Conservation (phyloP, 2,329 filamentous ascomycete genomes). For the Ceratocystis cacaofunesta region DNA sequence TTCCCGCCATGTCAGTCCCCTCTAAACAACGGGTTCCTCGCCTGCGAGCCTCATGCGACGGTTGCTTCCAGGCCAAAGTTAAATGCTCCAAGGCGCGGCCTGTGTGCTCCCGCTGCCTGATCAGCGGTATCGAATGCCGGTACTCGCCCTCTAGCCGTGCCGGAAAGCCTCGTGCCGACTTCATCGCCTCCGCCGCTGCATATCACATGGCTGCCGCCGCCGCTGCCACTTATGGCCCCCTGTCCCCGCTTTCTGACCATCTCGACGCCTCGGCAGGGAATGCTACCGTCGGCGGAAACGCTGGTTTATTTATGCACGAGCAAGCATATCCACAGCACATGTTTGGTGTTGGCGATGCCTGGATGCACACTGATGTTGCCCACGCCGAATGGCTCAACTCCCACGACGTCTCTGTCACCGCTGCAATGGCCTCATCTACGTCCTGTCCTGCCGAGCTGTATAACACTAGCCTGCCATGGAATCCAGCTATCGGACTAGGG, state of each 20-base stretch:
- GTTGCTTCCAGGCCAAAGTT: constrained; percentile 41
- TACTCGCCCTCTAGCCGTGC: constrained; percentile 39
- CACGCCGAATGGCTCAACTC: constrained; percentile 13
- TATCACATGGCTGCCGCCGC: constrained; percentile 4
- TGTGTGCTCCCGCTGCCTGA: constrained; percentile 37
- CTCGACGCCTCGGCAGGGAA: background rate
- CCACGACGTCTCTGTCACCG: background rate
- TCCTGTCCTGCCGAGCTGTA: constrained; percentile 24
- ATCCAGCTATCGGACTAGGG: constrained; percentile 20
- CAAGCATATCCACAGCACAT: constrained; percentile 9
- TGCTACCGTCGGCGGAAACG: background rate
- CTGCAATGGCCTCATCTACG: background rate
- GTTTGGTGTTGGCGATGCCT: constrained; percentile 6
- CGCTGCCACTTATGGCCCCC: background rate
- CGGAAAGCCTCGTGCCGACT: constrained; percentile 22
- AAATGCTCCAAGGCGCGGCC: constrained; percentile 41
- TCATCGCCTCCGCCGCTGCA: background rate
- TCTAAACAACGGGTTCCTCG: constrained; percentile 28
- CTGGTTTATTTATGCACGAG: constrained; percentile 6
- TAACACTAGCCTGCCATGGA: constrained; percentile 27
- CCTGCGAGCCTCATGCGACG: constrained; percentile 37
- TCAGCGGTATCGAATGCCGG: constrained; percentile 34
- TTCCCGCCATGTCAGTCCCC: background rate
- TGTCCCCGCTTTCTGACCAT: constrained; percentile 5
- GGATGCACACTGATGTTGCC: constrained; percentile 20